Conservation (phyloP, 164 flowering plant species). For the Hamamelis virginiana region DNA sequence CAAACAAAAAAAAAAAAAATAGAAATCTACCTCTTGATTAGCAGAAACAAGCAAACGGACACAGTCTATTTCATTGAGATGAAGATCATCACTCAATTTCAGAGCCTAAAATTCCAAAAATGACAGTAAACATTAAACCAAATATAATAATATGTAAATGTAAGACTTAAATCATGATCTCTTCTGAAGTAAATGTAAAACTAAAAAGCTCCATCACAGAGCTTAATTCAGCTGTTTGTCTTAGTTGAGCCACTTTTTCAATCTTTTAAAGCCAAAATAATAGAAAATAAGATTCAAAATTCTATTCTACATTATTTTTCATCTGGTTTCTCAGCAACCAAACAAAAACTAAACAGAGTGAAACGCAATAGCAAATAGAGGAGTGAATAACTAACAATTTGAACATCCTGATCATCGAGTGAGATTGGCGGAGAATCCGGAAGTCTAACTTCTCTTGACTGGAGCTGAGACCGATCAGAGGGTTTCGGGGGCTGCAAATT, state of each 20-base stretch:
- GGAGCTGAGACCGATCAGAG: conserved; percentile 76
- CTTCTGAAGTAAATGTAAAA: not conserved
- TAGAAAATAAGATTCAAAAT: not conserved
- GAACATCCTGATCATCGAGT: conserved; percentile 89
- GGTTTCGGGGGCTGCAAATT: conserved; percentile 72
- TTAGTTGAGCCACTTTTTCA: too few relatives aligned
- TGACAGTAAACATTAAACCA: not conserved
- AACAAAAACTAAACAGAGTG: not conserved
- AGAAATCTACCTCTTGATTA: conserved; percentile 75
- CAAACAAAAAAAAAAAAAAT: not conserved
- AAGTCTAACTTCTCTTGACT: conserved; percentile 80
- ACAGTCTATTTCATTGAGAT: conserved; percentile 91
- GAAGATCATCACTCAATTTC: conserved; percentile 90
- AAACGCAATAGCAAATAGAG: not conserved
- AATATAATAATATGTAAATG: too few relatives aligned
- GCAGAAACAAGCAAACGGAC: conserved; percentile 82
- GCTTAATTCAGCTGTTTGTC: too few relatives aligned
- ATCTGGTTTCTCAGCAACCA: not conserved
- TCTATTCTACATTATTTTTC: not conserved
- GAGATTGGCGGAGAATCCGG: conserved; percentile 73
- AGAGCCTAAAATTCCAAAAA: conserved; percentile 52
- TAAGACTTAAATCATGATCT: not conserved
- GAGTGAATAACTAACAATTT: conserved; percentile 55
- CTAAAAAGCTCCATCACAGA: too few relatives aligned
- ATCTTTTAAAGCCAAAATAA: too few relatives aligned